phyloP scores from a whole-genome alignment of 371 early-diverging fungal genomes.

The Gilbertella persicaria region DNA sequence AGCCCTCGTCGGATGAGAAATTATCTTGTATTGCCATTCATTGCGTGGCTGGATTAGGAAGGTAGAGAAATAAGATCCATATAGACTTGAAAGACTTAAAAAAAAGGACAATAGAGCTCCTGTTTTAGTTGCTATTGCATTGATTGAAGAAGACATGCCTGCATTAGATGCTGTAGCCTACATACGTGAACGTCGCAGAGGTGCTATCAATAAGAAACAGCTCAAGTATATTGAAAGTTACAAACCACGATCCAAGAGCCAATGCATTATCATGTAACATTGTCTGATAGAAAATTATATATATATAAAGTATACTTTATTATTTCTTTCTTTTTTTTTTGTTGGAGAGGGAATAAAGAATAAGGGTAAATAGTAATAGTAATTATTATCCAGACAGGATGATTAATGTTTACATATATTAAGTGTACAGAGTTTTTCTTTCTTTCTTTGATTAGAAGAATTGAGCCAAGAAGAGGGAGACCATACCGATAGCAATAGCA shows the following conservation, averaged over 20 bases:
- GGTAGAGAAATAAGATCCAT: constrained; percentile 32
- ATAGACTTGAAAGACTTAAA: not conserved
- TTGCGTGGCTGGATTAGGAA: constrained; percentile 87
- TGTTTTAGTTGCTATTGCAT: constrained; percentile 79
- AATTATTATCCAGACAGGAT: constrained; percentile 3
- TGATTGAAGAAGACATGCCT: constrained; percentile 85
- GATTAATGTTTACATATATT: constrained; percentile 1
- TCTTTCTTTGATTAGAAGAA: not conserved
- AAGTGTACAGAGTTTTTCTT: constrained; percentile 4
- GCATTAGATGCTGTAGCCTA: constrained; percentile 80
- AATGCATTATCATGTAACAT: constrained; percentile 39
- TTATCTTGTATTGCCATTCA: constrained; percentile 74
- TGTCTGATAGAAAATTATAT: not conserved
- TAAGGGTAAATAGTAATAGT: not conserved
- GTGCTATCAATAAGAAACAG: constrained; percentile 87
- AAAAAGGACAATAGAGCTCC: constrained; percentile 54
- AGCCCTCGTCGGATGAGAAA: constrained; percentile 9
- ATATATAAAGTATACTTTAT: not conserved
- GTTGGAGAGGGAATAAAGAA: too few relatives aligned
- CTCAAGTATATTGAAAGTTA: constrained; percentile 76
- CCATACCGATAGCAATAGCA: constrained; percentile 14
- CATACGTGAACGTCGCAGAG: constrained; percentile 82
- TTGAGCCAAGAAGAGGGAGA: constrained; percentile 8
- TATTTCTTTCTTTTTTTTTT: not conserved
- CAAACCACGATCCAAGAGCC: constrained; percentile 58